Evolutionary conservation across 805 yeast species (phyloP), one percentile per base, ranked within the genome.

Genomic region (Blastobotrys chiropterorum): DNA sequence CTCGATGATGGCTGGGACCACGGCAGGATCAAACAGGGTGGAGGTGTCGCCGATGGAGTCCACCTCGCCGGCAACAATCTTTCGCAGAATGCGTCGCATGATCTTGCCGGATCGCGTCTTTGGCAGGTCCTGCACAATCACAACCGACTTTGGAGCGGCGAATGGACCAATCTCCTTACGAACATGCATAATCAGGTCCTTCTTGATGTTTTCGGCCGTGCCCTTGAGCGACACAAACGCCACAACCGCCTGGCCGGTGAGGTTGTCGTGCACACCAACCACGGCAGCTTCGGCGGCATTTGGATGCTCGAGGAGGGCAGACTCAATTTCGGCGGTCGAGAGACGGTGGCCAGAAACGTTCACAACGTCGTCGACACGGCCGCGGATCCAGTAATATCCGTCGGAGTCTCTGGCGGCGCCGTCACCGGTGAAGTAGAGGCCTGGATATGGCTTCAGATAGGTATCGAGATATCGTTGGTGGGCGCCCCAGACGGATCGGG

Each of bases 61-160:
- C 60, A 85, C 95, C 76, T 92, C 97, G 60, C 92, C 90, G 49
- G 94, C 83, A 51, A 90, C 83, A 55, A 92, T 80, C 75, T 94
- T 94, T 74, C 99, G 85, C 72, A 94, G 79, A 57, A 94, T 86
- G 76, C 99, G 87, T 78, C 99, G 86, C 96, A 94, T 92, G 67
- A 94, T 92, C 79, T 94, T 94, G 62, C 99, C 99, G 8, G 97
- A 89, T 75, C 99, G 83, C 20, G 99, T 94, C 80, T 92, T 94
- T 72, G 99, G 99, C 70, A 94, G 80, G 67, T 94, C 98, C 55
- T 82, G 84, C 51, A 92, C 95, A 54, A 90, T 73, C 61, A 85
- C 75, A 53, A 90, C 83, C 53, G 83, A 75, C 72, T 90, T 90
- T 66, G 99, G 99, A 52, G 98, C 95, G 17, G 99, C 99, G 72